A percentile compares a stretch with the other conserved stretches of the same genome.
Evolutionary conservation across 2,329 filamentous ascomycete genomes (phyloP).

Genomic region (Acephala macrosclerotiorum): DNA sequence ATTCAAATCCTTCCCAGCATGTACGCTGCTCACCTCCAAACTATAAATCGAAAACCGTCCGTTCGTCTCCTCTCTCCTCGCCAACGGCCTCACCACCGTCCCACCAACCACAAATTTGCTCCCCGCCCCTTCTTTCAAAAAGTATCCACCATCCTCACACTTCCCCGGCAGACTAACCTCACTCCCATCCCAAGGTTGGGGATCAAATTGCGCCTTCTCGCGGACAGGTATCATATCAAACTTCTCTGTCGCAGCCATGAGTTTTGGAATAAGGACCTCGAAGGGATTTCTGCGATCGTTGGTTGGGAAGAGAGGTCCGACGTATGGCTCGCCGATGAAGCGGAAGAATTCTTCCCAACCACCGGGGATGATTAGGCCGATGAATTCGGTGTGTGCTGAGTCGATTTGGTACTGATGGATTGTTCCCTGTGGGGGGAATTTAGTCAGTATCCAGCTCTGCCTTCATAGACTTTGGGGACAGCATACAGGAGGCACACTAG

Average conservation of each 20-base stretch:
- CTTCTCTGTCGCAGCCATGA: constrained; percentile 61
- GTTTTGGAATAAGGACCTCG: constrained; percentile 58
- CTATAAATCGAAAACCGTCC: constrained; percentile 61
- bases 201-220: constrained; percentile 54
- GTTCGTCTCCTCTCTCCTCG: constrained; percentile 54
- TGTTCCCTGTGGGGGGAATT: constrained; percentile 46
- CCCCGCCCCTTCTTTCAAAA: constrained; percentile 57
- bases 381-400: constrained; percentile 60
- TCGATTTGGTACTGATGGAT: constrained; percentile 63
- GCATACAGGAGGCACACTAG: constrained; percentile 61
- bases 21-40: constrained; percentile 54
- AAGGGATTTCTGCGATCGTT: constrained; percentile 59
- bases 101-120: constrained; percentile 55
- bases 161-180: constrained; percentile 51
- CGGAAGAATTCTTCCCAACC: constrained; percentile 69
- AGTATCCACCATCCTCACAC: constrained; percentile 52
- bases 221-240: constrained; percentile 63
- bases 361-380: constrained; percentile 62
- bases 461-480: neutral
- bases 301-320: constrained; percentile 58
- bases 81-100: constrained; percentile 55
- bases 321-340: constrained; percentile 60
- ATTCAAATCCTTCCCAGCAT: constrained; percentile 46
- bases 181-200: constrained; percentile 49
- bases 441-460: neutral